These are phyloP conservation scores for Suillus lakei DNA, from an alignment of 768 basidiomycete species.

Conservation along the genomic window DNA sequence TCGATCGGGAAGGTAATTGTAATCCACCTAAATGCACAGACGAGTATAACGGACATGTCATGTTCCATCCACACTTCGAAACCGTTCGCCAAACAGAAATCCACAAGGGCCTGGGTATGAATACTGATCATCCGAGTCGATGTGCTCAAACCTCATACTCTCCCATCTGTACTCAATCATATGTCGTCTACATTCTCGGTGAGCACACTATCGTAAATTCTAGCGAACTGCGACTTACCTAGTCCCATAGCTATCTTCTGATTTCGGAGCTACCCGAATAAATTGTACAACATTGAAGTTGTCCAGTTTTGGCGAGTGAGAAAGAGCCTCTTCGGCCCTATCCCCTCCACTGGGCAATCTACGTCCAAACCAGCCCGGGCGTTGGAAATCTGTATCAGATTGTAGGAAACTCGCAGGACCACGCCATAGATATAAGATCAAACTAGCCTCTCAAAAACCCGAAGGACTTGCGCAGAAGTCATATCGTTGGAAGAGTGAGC, in stretches of 20 bases:
- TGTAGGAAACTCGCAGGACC: slow-evolving; percentile 25
- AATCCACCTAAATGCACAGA: neutral
- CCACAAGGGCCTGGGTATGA: neutral
- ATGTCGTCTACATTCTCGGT: neutral
- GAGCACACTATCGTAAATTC: neutral
- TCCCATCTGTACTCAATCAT: too few species aligned
- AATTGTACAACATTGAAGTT: slow-evolving; percentile 28
- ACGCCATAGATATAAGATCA: slow-evolving; percentile 18
- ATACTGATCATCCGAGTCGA: neutral
- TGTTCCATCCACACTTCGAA: neutral
- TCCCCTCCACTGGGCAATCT: slow-evolving; percentile 35
- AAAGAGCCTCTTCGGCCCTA: slow-evolving; percentile 6
- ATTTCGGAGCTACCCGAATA: slow-evolving; percentile 18
- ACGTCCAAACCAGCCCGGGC: slow-evolving; percentile 23
- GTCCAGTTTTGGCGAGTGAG: slow-evolving; percentile 32
- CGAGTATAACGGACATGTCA: neutral
- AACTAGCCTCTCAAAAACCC: slow-evolving; percentile 9
- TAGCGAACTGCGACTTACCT: neutral
- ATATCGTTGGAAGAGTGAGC: slow-evolving; percentile 28
- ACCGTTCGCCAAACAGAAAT: neutral
- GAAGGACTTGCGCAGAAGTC: slow-evolving; percentile 29
- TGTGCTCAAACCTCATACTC: neutral
- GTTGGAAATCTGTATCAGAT: slow-evolving; percentile 33
- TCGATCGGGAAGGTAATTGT: too few species aligned
- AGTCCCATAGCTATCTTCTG: neutral